Conservation (phyloP, 768 basidiomycete species). For the Hericium erinaceus region DNA sequence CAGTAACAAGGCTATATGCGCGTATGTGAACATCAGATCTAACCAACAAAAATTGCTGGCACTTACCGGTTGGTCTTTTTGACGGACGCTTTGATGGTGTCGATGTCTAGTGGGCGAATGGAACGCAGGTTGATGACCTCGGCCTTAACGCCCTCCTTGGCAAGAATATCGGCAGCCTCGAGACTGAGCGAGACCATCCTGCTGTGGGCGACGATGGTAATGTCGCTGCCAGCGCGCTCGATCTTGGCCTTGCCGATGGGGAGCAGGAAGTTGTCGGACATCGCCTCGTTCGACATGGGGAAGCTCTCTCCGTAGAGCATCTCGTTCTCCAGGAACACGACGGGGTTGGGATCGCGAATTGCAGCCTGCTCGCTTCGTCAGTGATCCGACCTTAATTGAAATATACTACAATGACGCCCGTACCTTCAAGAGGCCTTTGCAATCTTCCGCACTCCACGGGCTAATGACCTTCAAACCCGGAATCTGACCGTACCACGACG, state of each 20-base stretch:
- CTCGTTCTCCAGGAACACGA: slow-evolving; percentile 99
- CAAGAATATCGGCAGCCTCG: slow-evolving; percentile 87
- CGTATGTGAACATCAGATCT: background rate
- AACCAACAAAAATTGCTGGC: background rate
- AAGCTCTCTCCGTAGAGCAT: slow-evolving; percentile 97
- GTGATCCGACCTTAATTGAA: background rate
- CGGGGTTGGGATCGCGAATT: slow-evolving; percentile 96
- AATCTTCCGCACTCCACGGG: slow-evolving; percentile 98
- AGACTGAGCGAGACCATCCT: slow-evolving; percentile 95
- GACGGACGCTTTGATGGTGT: slow-evolving; percentile 92
- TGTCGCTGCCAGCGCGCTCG: slow-evolving; percentile 84
- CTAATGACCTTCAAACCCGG: slow-evolving; percentile 97
- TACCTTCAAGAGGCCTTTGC: slow-evolving; percentile 96
- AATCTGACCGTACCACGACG: slow-evolving; percentile 87
- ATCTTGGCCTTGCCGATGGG: slow-evolving; percentile 98
- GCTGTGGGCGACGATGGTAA: slow-evolving; percentile 96
- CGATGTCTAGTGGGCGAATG: slow-evolving; percentile 95
- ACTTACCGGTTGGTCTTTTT: slow-evolving; percentile 95
- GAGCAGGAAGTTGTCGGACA: slow-evolving; percentile 90
- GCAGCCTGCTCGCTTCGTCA: slow-evolving; percentile 51
- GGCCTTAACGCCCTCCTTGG: slow-evolving; percentile 94
- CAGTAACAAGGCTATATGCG: slow-evolving; percentile 68
- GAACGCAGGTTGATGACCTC: slow-evolving; percentile 96
- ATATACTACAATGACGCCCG: slow-evolving; percentile 8
- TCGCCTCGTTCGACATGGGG: slow-evolving; percentile 91